Base-by-base conservation (phyloP, 139 green algal species). In the Auxenochlorella pyrenoidosa region DNA sequence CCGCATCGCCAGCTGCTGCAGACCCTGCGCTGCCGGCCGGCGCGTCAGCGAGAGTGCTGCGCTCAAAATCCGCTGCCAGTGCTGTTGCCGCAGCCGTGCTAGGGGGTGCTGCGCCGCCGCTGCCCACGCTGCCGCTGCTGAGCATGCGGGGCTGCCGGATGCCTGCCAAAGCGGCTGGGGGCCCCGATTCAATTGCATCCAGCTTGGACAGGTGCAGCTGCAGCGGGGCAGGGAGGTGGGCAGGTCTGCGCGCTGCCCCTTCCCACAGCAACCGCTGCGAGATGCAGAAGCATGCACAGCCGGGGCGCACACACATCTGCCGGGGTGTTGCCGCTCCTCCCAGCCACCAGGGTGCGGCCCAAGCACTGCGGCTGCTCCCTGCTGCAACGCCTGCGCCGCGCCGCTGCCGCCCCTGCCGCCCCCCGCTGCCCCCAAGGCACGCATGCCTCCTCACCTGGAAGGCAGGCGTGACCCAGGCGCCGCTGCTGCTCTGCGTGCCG, bases 381-480 rank as follows among this genome's bases (percentile, higher is more conserved):
- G n/a, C n/a, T n/a, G n/a, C n/a, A n/a, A n/a, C 47, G 47, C 47
- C 47, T 18, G 47, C 47, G 15, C 66, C 5, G 24, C 66, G 5
- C 30, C 66, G 41, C 30, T 18, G 30, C 30, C 66, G 66, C 66
- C 30, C 66, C 66, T 40, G 3, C 5, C 66, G 16, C n/a, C n/a
- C n/a, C n/a, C n/a, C n/a, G n/a, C n/a, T n/a, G n/a, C n/a, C n/a
- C n/a, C n/a, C n/a, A n/a, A n/a, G n/a, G n/a, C n/a, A n/a, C n/a
- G 30, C 30, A 18, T 3, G 71, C 18, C 36, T 22, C 3, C 44
- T 65, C 58, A 97, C 90, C 82, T 96, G 93, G 84, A 98, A 98
- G 10, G 89, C 95, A 22, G 96, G 96, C 0, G 90, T 94, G 5
- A 97, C 90, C 95, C 95, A 98, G 10, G 51, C 80, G 19, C 88